These are phyloP conservation scores for Salix udensis DNA, from an alignment of 345 rosid genomes.

Conservation along the genomic window DNA sequence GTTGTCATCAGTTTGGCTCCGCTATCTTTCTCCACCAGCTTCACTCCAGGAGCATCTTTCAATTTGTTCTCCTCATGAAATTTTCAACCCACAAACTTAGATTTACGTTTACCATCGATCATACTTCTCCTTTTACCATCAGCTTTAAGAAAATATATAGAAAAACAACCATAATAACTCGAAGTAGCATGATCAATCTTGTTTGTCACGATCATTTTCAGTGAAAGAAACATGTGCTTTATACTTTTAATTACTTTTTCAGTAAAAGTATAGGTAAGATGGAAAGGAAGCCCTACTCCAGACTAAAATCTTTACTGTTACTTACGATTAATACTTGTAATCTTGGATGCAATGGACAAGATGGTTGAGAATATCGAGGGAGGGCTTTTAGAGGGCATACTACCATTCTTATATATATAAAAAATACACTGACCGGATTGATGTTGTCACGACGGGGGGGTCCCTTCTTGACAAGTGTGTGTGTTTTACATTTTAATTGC, in stretches of 20 bases:
- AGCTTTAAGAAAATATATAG: slow-evolving; percentile 5
- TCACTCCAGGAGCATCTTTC: slow-evolving; percentile 42
- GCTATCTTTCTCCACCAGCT: slow-evolving; percentile 69
- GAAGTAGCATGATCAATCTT: slow-evolving; percentile 1
- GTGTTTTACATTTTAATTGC: no score
- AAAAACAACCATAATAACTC: not conserved
- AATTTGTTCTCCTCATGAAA: slow-evolving; percentile 57
- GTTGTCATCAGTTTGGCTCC: slow-evolving; percentile 85
- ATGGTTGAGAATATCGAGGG: not conserved
- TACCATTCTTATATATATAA: not conserved
- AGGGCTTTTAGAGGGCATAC: not conserved
- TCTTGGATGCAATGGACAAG: not conserved
- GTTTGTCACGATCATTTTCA: slow-evolving; percentile 17
- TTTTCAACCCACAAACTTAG: not conserved
- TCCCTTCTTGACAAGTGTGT: no score
- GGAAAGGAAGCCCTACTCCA: not conserved
- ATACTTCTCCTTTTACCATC: not conserved
- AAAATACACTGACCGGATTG: not conserved
- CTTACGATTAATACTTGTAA: not conserved
- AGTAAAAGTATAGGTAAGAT: no score
- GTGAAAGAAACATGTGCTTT: not conserved
- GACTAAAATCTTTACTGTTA: slow-evolving; percentile 7
- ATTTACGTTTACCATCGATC: not conserved
- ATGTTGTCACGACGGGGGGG: not conserved
- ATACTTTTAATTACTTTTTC: no score